Conservation (phyloP, 2,329 filamentous ascomycete species). For the Blumeria graminis region DNA sequence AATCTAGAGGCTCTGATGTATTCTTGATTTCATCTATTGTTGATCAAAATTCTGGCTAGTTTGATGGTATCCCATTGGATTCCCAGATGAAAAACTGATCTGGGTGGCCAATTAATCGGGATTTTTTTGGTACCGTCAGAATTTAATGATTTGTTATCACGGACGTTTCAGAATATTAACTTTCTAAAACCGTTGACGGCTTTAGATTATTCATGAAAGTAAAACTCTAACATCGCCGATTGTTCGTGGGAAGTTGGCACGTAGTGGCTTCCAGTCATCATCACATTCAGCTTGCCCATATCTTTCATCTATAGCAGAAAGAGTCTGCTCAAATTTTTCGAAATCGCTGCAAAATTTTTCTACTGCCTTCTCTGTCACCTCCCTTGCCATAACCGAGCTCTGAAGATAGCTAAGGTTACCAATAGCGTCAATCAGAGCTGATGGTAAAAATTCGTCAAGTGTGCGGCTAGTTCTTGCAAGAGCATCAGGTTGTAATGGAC, state of each 20-base stretch:
- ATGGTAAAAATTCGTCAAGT: conserved; percentile 77
- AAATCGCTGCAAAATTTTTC: conserved; percentile 72
- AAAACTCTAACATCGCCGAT: conserved; percentile 16
- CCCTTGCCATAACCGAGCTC: conserved; percentile 44
- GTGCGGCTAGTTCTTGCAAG: conserved; percentile 47
- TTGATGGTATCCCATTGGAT: no score
- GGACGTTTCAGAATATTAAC: no score
- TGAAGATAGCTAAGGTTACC: conserved; percentile 55
- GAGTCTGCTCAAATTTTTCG: conserved; percentile 37
- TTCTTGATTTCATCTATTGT: no score
- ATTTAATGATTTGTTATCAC: no score
- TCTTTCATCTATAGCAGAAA: conserved; percentile 32
- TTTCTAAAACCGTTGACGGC: no score
- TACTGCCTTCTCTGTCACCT: conserved; percentile 62
- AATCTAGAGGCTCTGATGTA: no score
- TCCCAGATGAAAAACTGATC: no score
- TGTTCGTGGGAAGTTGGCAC: conserved; percentile 15
- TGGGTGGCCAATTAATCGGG: no score
- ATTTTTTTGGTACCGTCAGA: no score
- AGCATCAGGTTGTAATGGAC: conserved; percentile 31
- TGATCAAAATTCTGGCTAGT: no score
- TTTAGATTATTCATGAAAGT: conserved; percentile 9
- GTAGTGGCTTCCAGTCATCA: conserved; percentile 10
- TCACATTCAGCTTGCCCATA: conserved; percentile 6
- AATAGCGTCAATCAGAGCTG: conserved; percentile 75